These are phyloP conservation scores for Adansonia grandidieri DNA, from an alignment of 441 rosid genomes.

Conservation along the genomic window DNA sequence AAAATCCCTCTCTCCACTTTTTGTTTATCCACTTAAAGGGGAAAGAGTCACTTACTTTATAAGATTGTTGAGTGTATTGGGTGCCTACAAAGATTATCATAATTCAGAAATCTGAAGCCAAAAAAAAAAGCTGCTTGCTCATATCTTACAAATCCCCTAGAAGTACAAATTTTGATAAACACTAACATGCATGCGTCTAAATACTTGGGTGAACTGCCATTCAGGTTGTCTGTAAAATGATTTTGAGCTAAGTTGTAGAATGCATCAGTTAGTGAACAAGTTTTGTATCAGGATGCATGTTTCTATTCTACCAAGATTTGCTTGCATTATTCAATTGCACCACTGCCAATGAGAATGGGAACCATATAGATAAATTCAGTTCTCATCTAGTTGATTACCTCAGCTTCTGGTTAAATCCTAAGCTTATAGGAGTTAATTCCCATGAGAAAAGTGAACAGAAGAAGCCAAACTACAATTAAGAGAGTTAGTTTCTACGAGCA, in stretches of 20 bases:
- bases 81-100: conserved; percentile 60
- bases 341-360: background rate
- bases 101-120: conserved; percentile 4
- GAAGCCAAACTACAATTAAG: background rate
- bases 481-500: background rate
- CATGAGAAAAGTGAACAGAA: background rate
- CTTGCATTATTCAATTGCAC: background rate
- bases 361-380: background rate
- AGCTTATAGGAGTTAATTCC: background rate
- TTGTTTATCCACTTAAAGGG: conserved; percentile 99
- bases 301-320: background rate
- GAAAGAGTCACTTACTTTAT: conserved; percentile 95
- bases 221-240: background rate
- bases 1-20: conserved; percentile 99
- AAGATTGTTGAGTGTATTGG: conserved; percentile 94
- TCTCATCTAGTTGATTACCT: background rate
- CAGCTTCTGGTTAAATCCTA: background rate
- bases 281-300: background rate
- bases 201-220: background rate
- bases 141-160: background rate
- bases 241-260: background rate
- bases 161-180: background rate
- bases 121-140: conserved; percentile 5
- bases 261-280: background rate
- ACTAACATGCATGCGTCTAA: background rate